Evolutionary conservation across 306 rosid genomes (phyloP).

Genomic region (Castanea sativa): DNA sequence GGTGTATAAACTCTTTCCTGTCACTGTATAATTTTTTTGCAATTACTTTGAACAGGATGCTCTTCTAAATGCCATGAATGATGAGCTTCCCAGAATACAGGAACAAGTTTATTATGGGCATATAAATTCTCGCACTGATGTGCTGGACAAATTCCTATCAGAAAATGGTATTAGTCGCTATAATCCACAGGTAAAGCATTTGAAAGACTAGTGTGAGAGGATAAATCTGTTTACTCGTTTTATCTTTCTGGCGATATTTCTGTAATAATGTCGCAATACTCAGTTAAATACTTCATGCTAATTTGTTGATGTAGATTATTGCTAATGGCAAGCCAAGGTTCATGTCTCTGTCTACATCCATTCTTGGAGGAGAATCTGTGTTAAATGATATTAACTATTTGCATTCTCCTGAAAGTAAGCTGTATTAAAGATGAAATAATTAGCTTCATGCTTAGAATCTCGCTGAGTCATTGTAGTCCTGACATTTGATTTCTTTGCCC

Average conservation of each 20-base stretch:
- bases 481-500: constrained; percentile 33
- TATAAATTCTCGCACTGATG: constrained; percentile 77
- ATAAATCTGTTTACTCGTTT: not conserved
- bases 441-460: constrained; percentile 16
- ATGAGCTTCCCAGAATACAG: constrained; percentile 89
- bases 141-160: constrained; percentile 70
- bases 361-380: constrained; percentile 59
- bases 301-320: constrained; percentile 56
- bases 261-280: constrained; percentile 1
- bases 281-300: constrained; percentile 12
- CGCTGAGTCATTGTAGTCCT: constrained; percentile 20
- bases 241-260: constrained; percentile 5
- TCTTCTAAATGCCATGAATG: constrained; percentile 77
- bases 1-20: constrained; percentile 6
- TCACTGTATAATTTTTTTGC: constrained; percentile 16
- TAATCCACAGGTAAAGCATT: constrained; percentile 74
- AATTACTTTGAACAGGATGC: constrained; percentile 65
- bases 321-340: constrained; percentile 76
- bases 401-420: constrained; percentile 90
- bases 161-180: constrained; percentile 90
- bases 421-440: constrained; percentile 23
- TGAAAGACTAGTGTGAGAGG: not conserved
- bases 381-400: constrained; percentile 56
- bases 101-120: constrained; percentile 97
- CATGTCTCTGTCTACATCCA: constrained; percentile 50